A percentile compares a stretch with the other conserved stretches of the same genome.
Evolutionary conservation across 768 basidiomycete species (phyloP).

Genomic region (Xerocomus spinulosus): DNA sequence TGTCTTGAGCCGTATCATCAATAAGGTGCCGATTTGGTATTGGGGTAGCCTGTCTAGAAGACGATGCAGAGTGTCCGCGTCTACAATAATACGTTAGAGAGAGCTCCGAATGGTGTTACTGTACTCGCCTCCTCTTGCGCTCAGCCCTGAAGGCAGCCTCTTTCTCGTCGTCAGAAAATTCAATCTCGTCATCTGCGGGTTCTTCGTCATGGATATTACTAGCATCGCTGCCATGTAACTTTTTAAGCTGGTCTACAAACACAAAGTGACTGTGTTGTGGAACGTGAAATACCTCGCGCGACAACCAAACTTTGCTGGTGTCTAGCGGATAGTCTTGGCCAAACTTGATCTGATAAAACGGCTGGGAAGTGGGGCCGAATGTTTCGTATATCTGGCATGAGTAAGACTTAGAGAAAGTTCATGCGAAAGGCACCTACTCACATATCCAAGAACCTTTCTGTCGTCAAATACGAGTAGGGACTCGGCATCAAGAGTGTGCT

Average conservation of each 20-base stretch:
- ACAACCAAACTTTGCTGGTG: slow-evolving; percentile 46
- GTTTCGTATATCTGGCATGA: slow-evolving; percentile 78
- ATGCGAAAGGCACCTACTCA: slow-evolving; percentile 39
- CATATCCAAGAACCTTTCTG: slow-evolving; percentile 84
- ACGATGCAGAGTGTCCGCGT: slow-evolving; percentile 48
- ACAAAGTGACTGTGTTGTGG: slow-evolving; percentile 79
- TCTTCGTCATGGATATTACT: slow-evolving; percentile 96
- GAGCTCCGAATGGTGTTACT: neutral
- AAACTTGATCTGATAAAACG: slow-evolving; percentile 86
- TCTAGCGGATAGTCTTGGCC: slow-evolving; percentile 61
- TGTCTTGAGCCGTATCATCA: slow-evolving; percentile 47
- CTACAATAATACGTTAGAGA: slow-evolving; percentile 30
- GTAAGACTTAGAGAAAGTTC: slow-evolving; percentile 13
- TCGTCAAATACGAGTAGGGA: slow-evolving; percentile 90
- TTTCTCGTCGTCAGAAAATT: slow-evolving; percentile 94
- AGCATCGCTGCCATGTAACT: slow-evolving; percentile 84
- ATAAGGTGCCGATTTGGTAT: slow-evolving; percentile 49
- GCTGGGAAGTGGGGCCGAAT: slow-evolving; percentile 88
- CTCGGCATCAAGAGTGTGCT: slow-evolving; percentile 78
- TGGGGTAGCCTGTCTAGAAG: slow-evolving; percentile 55
- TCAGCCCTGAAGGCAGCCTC: slow-evolving; percentile 68
- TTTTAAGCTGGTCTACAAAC: slow-evolving; percentile 67
- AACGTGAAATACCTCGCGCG: slow-evolving; percentile 76
- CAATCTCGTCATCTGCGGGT: slow-evolving; percentile 81
- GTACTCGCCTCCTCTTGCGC: slow-evolving; percentile 54